These are phyloP conservation scores for Penicillium sp. DNA, from an alignment of 2,329 filamentous ascomycete species.

Conservation along the genomic window DNA sequence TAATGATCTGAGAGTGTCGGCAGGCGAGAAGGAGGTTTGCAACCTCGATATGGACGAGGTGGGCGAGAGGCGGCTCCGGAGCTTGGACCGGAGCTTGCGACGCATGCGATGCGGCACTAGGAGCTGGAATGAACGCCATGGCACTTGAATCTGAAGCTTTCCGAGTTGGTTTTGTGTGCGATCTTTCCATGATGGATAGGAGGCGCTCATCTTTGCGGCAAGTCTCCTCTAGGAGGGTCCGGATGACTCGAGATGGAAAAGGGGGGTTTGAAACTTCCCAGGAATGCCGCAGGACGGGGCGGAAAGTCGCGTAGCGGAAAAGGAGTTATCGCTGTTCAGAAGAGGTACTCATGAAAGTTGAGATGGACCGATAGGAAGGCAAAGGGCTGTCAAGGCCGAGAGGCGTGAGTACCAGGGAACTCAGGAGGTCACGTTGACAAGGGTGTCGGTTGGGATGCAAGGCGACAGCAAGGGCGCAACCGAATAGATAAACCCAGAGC, in stretches of 20 bases:
- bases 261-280: constrained; percentile 13
- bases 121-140: constrained; percentile 51
- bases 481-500: constrained; percentile 13
- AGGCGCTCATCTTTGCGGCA: constrained; percentile 35
- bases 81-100: constrained; percentile 66
- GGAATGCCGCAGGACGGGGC: constrained; percentile 21
- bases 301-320: constrained; percentile 19
- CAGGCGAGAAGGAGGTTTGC: constrained; percentile 77
- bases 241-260: constrained; percentile 16
- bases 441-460: constrained; percentile 28
- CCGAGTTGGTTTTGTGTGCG: constrained; percentile 44
- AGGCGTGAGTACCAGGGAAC: constrained; percentile 9
- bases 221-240: constrained; percentile 24
- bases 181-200: constrained; percentile 49
- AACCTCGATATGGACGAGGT: constrained; percentile 72
- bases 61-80: constrained; percentile 65
- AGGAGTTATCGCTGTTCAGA: constrained; percentile 10
- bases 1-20: constrained; percentile 72
- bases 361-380: constrained; percentile 12
- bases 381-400: constrained; percentile 8
- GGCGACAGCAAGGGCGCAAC: constrained; percentile 27
- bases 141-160: constrained; percentile 48
- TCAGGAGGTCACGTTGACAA: constrained; percentile 30
- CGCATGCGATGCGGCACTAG: constrained; percentile 64
- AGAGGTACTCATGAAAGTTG: constrained; percentile 6